phyloP scores from a whole-genome alignment of 208 protist genomes.

The Trypanosoma rangeli region DNA sequence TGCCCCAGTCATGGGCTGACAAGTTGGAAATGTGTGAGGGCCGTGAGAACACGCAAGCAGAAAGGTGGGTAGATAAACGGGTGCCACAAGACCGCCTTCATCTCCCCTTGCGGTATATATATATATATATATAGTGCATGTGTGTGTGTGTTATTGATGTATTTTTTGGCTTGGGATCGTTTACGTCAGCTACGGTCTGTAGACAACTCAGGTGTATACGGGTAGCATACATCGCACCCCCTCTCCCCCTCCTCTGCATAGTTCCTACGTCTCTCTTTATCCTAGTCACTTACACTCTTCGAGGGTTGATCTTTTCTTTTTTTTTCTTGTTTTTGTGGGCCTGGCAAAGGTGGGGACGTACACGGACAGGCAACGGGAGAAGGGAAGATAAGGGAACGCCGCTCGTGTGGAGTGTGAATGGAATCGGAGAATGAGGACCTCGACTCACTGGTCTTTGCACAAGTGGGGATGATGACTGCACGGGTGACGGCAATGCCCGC shows the following conservation, averaged over 20 bases:
- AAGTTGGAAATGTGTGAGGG: not conserved
- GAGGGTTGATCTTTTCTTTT: not conserved
- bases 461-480: not conserved
- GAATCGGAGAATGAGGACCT: slow-evolving; percentile 31
- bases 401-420: slow-evolving; percentile 10
- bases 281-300: not conserved
- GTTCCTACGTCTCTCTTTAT: not conserved
- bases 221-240: too few species aligned
- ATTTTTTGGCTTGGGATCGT: not conserved
- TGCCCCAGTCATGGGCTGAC: not conserved
- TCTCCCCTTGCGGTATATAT: not conserved
- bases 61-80: not conserved
- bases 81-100: not conserved
- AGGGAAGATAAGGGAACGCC: not conserved
- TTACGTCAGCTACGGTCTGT: too few species aligned
- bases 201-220: not conserved
- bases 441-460: slow-evolving; percentile 17
- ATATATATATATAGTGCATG: slow-evolving; percentile 4
- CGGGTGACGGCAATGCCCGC: not conserved
- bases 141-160: slow-evolving; percentile 12
- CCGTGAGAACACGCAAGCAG: not conserved
- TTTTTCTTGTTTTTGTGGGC: not conserved
- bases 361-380: not conserved
- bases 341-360: not conserved
- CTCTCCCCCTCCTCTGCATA: not conserved